phyloP scores from a whole-genome alignment of 768 basidiomycete genomes.

The Boletus rubescentipes region DNA sequence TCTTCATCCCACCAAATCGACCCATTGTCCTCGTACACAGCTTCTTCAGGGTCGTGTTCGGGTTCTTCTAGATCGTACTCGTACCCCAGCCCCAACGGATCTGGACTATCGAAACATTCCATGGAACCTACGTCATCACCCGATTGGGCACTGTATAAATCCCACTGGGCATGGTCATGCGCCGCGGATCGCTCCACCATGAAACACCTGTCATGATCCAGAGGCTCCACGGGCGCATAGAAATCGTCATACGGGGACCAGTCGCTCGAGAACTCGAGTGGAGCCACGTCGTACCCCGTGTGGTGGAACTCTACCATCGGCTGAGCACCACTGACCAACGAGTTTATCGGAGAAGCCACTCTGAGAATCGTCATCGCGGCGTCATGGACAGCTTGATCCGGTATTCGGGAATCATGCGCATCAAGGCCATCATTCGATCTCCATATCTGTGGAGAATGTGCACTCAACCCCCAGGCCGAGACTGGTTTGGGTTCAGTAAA shows the following conservation, averaged over 20 bases:
- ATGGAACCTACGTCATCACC: conserved; percentile 3
- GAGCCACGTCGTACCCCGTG: conserved; percentile 9
- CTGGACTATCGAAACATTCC: neutral
- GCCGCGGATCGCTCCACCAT: neutral
- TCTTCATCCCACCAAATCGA: conserved; percentile 4
- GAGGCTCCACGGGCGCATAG: neutral
- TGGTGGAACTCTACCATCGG: conserved; percentile 1
- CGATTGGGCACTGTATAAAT: too few species aligned
- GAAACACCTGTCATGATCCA: neutral
- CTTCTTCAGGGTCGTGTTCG: neutral
- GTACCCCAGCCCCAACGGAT: conserved; percentile 4
- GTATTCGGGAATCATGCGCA: neutral
- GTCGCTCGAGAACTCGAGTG: conserved; percentile 16
- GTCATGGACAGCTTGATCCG: neutral
- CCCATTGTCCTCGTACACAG: neutral
- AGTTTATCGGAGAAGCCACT: conserved; percentile 2
- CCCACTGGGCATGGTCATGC: neutral
- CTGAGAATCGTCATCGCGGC: neutral
- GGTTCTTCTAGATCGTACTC: conserved; percentile 1
- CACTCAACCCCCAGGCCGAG: neutral
- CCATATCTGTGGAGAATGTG: neutral
- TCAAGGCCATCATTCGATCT: neutral
- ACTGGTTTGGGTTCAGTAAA: conserved; percentile 2
- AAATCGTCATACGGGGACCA: conserved; percentile 3
- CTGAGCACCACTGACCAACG: conserved; percentile 3